phyloP scores from a whole-genome alignment of 768 basidiomycete genomes.

The Lactifluus echinatus region DNA sequence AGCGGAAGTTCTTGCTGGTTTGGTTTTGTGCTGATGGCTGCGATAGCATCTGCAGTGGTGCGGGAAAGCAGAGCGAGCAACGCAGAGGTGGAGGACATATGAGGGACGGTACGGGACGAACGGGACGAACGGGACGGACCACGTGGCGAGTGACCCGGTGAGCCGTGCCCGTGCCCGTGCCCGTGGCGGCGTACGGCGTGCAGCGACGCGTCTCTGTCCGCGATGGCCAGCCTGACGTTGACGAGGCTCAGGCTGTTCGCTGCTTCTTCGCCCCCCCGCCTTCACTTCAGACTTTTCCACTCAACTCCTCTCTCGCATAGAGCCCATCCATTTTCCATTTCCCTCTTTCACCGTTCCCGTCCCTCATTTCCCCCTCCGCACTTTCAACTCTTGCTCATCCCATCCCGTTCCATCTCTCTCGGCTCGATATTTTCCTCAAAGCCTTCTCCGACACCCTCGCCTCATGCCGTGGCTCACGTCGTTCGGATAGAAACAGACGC shows the following conservation, averaged over 20 bases:
- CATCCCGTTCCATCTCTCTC: conserved; percentile 8
- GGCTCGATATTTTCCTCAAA: conserved; percentile 12
- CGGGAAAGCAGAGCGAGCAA: conserved; percentile 16
- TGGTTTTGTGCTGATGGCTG: not conserved
- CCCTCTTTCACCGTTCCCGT: conserved; percentile 6
- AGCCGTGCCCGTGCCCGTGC: too few relatives aligned
- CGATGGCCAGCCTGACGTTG: conserved; percentile 1
- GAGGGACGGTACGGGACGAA: too few relatives aligned
- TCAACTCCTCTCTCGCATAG: conserved; percentile 19
- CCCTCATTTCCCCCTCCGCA: conserved; percentile 3
- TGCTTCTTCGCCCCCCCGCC: not conserved
- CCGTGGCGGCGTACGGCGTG: too few relatives aligned
- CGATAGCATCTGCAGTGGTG: conserved; percentile 29
- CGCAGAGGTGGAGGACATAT: conserved; percentile 27
- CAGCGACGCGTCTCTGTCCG: too few relatives aligned
- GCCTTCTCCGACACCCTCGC: conserved; percentile 36
- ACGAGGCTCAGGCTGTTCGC: conserved; percentile 11
- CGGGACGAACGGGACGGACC: too few relatives aligned
- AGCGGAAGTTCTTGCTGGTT: conserved; percentile 26
- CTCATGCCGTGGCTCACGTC: conserved; percentile 58
- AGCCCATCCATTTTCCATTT: conserved; percentile 22
- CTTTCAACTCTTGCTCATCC: not conserved
- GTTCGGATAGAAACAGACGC: conserved; percentile 72
- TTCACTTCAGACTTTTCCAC: conserved; percentile 9
- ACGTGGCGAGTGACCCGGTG: too few relatives aligned